These are phyloP conservation scores for Pseudopithomyces chartarum DNA, from an alignment of 2,329 filamentous ascomycete genomes.

Conservation along the genomic window DNA sequence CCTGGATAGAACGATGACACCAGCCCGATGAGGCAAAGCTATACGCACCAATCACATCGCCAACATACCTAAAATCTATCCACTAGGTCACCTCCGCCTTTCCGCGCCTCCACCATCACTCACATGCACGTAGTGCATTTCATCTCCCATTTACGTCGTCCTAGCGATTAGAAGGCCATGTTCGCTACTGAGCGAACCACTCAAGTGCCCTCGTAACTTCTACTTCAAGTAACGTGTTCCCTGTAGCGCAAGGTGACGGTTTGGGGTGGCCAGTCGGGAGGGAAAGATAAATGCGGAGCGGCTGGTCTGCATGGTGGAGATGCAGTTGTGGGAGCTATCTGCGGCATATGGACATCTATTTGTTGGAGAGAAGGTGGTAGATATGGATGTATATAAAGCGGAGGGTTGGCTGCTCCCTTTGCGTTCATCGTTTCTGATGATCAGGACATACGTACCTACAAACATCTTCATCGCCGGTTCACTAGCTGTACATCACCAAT, in stretches of 20 bases:
- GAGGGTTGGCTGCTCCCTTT: background rate
- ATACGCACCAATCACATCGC: conserved; percentile 4
- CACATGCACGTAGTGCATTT: conserved; percentile 2
- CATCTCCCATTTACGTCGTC: conserved; percentile 1
- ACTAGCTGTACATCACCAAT: background rate
- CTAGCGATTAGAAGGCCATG: conserved; percentile 11
- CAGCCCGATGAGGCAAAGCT: conserved; percentile 5
- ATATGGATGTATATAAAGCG: background rate
- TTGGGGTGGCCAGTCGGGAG: background rate
- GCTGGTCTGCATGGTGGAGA: background rate
- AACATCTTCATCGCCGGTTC: background rate
- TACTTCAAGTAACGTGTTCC: conserved; percentile 11
- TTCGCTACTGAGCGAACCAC: conserved; percentile 1
- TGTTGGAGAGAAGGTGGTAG: background rate
- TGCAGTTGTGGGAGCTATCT: background rate
- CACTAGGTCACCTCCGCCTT: background rate
- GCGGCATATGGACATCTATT: background rate
- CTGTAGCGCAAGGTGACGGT: background rate
- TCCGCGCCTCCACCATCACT: conserved; percentile 10
- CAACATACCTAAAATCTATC: conserved; percentile 9
- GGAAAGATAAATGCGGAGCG: background rate
- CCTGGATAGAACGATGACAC: background rate
- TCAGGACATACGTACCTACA: background rate
- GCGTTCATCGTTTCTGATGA: background rate
- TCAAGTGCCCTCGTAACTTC: conserved; percentile 3